Base-by-base conservation (phyloP, 495 filamentous ascomycete genomes). In the Penicillium simplicissimum region DNA sequence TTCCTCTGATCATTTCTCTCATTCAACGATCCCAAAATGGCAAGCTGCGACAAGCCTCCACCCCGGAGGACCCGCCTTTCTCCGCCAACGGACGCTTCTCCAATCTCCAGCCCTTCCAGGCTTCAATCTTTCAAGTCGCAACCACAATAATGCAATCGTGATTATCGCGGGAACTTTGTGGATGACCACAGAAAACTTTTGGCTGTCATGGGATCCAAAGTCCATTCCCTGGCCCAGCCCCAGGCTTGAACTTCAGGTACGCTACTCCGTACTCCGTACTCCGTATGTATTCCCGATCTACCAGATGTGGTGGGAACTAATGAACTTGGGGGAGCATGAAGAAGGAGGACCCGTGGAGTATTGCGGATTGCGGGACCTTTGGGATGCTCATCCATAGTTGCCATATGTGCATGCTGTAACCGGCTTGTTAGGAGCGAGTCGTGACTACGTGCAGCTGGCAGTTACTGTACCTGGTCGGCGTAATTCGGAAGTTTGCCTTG, bases 61-160 rank as follows among this genome's bases (percentile, higher is more conserved):
- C 63, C 28, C 34, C 19, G 31, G 35, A 23, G 42, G 64, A 14
- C 64, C 61, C 61, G 45, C 57, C 42, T n/a, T 63, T 60, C 64
- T 67, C 64, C 64, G 60, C 64, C 64, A 60, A 64, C 61, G 60
- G 64, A 54, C 55, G 34, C 55, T 55, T 53, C 60, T 58, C 55
- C 60, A 63, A 45, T 53, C 60, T 58, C 55, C 60, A 63, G 53
- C 14, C 25, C 23, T 49, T 49, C 45, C 28, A 31, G 28, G 28
- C 28, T 31, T 31, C 28, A 31, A 31, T 31, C 28, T 31, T 31
- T 31, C 4, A 28, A 28, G 4, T 4, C 25, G 25, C 25, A 28
- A 28, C 4, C n/a, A n/a, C n/a, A 28, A 28, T 28, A 28, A 28
- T 28, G 25, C 25, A 28, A 28, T 28, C 25, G 25, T 2, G 25